Evolutionary conservation across 306 rosid genomes (phyloP), one percentile per base, ranked within the genome.

Genomic region (Luffa acutangula): DNA sequence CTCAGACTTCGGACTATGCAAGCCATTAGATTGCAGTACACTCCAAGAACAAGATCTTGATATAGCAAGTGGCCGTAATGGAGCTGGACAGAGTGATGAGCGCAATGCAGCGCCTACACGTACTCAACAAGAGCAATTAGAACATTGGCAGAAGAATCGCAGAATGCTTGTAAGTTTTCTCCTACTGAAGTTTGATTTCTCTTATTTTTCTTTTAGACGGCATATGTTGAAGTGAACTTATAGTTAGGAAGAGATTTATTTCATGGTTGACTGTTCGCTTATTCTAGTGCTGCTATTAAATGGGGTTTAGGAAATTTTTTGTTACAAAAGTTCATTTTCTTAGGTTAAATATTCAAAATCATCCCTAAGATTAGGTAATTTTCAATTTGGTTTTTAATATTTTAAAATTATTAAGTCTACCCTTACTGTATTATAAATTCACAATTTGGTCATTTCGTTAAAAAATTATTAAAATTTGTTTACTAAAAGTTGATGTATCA

Each of bases 1-100:
- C 69, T 96, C 99, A 39, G 99, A 96, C 88, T 96, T 96, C 75
- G 99, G 99, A 85, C 89, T 96, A 73, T 96, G 99, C 85, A 96
- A 96, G 87, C 99, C 99, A 58, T 87, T 96, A 80, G 99, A 96
- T 80, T 96, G 94, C 87, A 96, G 93, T 86, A 87, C 85, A 51
- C 87, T 96, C 39, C 89, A 87, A 80, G 99, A 91, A 83, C 86
- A 81, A 56, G 97, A 96, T 75, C 90, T 96, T 85, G 88, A 97
- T 52, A 7, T 84, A 41, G 91, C 85, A 77, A 89, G 80, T 83
- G 89, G 36, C 67, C 78, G 33, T 25, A 90, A 86, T 88, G 98
- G 88, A 39, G 77, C 85, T 87, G 43, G 87, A 69, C 94, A 89
- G 77, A 91, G 78, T 85, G 93, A 89, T 78, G 92, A 83, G 17